These are phyloP conservation scores for Arctium lappa DNA, from an alignment of 129 eudicot genomes.

Conservation along the genomic window DNA sequence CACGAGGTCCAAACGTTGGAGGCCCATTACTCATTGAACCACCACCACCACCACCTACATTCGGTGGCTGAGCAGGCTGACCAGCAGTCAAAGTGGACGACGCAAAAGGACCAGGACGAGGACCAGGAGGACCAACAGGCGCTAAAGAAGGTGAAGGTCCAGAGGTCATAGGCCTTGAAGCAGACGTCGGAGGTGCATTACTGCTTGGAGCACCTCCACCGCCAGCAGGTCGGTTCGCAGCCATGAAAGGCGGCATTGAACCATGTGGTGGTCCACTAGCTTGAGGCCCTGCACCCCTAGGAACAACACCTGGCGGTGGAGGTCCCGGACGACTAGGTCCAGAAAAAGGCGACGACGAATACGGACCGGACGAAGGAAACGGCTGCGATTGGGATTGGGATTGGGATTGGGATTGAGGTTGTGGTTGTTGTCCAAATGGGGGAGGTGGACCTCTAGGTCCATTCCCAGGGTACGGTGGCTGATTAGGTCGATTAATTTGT, in stretches of 20 bases:
- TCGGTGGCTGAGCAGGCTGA: conserved; percentile 17
- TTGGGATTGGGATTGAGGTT: conserved; percentile 40
- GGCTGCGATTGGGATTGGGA: conserved; percentile 12
- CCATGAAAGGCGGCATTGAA: conserved; percentile 43
- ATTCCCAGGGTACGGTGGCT: conserved; percentile 31
- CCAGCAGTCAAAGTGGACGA: conserved; percentile 40
- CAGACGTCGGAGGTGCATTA: conserved; percentile 36
- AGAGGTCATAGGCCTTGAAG: conserved; percentile 49
- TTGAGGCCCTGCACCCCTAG: conserved; percentile 39
- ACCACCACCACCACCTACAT: conserved; percentile 24
- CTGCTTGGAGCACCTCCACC: conserved; percentile 42
- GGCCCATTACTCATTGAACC: conserved; percentile 65
- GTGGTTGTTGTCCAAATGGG: conserved; percentile 67
- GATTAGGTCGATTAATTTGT: conserved; percentile 52
- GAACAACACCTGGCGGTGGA: conserved; percentile 69
- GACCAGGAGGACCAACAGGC: conserved; percentile 25
- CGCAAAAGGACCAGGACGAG: conserved; percentile 43
- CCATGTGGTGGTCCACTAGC: conserved; percentile 55
- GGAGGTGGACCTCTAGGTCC: conserved; percentile 57
- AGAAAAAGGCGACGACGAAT: conserved; percentile 16
- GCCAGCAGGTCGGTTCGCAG: conserved; percentile 38
- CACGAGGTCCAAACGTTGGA: conserved; percentile 28
- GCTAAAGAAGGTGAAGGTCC: conserved; percentile 14
- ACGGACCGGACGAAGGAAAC: not conserved
- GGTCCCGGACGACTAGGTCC: conserved; percentile 64